Evolutionary conservation across 345 rosid species (phyloP), one percentile per base, ranked within the genome.

Genomic region (Microcos paniculata): DNA sequence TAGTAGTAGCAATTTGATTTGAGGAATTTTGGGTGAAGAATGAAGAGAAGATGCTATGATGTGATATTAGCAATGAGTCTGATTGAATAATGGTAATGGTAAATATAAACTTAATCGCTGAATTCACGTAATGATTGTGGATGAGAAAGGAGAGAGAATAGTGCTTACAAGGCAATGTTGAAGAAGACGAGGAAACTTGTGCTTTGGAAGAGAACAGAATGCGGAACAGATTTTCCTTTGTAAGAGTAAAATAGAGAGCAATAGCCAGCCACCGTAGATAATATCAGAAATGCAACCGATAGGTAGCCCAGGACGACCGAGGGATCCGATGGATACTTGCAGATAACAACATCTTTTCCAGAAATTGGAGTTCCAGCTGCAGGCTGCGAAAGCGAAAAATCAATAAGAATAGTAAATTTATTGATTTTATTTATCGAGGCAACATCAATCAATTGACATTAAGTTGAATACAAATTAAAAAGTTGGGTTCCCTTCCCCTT

Each of bases 281-380:
- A 82, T 1, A 84, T 28, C 49, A 93, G 94, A 78, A 90, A 93
- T 4, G 67, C 88, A 56, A 90, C 84, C 15, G 98, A 91, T 15
- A 93, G 81, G 74, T 83, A 89, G 16, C 98, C 98, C 70, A 90
- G 83, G 38, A 71, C 83, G 24, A 93, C 91, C 1, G 90, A 78
- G 7, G 97, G 94, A 86, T 93, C 98, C 35, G 87, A 77, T 71
- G 94, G 94, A 80, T 93, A 93, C 71, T 91, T 90, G 96, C 98
- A 93, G 31, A 90, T 85, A 61, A 90, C 88, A 23, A 85, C 85
- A 52, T 79, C 96, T 55, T 90, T 91, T 23, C 90, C 91, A 1
- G 74, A 40, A 6, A 91, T 84, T 4, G 94, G 87, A 55, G 87
- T 90, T 43, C 98, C 98, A 21, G 88, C 59, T 19, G 92, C 82